Conservation (phyloP, 306 rosid genomes). For the Amphicarpaea edgeworthii region DNA sequence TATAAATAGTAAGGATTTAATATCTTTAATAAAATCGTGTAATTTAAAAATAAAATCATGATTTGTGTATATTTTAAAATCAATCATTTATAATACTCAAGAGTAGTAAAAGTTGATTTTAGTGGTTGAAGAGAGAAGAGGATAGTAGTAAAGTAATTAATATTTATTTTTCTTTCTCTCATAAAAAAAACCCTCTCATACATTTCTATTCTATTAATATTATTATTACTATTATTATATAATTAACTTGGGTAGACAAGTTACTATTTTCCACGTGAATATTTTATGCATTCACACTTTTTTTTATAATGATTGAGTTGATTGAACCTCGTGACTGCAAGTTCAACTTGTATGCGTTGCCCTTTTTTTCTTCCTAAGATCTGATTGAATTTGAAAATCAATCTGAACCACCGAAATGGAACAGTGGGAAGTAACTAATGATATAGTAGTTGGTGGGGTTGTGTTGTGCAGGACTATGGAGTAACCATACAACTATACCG, state of each 20-base stretch:
- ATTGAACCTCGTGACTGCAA: conserved; percentile 20
- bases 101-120: no score
- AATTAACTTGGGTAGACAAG: background rate
- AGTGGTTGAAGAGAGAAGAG: no score
- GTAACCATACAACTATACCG: conserved; percentile 68
- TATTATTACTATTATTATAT: background rate
- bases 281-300: background rate
- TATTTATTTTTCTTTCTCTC: no score
- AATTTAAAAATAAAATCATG: no score
- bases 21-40: no score
- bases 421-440: conserved; percentile 1
- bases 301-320: background rate
- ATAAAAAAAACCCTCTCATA: no score
- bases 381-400: background rate
- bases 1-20: no score
- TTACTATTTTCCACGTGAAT: conserved; percentile 30
- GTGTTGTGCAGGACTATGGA: conserved; percentile 67
- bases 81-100: no score
- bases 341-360: background rate
- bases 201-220: no score
- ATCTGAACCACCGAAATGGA: conserved; percentile 36
- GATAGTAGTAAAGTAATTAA: no score
- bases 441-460: background rate
- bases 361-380: background rate
- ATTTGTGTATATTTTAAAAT: no score